phyloP scores from a whole-genome alignment of 202 grass and related monocot genomes.

The Schoenoplectus tabernaemontani region DNA sequence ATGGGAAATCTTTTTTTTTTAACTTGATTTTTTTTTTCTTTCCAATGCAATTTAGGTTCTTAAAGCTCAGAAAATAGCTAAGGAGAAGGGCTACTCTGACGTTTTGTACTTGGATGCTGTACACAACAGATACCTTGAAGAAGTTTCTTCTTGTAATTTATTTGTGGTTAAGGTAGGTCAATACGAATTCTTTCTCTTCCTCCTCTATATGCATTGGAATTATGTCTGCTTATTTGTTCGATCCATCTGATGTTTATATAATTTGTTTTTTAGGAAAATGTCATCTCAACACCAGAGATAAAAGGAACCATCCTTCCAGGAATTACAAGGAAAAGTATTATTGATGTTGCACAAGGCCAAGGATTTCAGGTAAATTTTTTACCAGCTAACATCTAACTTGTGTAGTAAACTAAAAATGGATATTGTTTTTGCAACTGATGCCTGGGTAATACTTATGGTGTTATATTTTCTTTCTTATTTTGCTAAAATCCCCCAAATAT shows the following conservation, averaged over 20 bases:
- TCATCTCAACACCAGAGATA: constrained; percentile 59
- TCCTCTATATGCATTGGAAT: neutral
- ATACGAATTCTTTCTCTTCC: neutral
- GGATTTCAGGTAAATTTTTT: constrained; percentile 56
- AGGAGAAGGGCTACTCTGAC: constrained; percentile 80
- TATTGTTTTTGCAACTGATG: too few relatives aligned
- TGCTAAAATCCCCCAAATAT: neutral
- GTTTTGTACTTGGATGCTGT: constrained; percentile 80
- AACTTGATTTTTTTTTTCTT: too few relatives aligned
- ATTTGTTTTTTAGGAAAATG: constrained; percentile 39
- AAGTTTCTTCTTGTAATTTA: constrained; percentile 98
- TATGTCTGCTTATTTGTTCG: neutral
- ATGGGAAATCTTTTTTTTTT: neutral
- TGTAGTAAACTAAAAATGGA: too few relatives aligned
- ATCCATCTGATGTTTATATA: neutral
- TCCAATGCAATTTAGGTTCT: constrained; percentile 40
- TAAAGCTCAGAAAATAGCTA: constrained; percentile 67
- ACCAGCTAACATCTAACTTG: neutral
- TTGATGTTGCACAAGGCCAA: constrained; percentile 47
- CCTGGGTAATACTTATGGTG: too few relatives aligned
- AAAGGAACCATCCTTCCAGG: constrained; percentile 80
- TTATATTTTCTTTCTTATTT: neutral
- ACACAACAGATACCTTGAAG: constrained; percentile 80
- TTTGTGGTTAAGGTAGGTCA: constrained; percentile 75
- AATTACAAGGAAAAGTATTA: constrained; percentile 79